Conservation (phyloP, 2,329 filamentous ascomycete genomes). For the Lasiodiplodia theobromae region DNA sequence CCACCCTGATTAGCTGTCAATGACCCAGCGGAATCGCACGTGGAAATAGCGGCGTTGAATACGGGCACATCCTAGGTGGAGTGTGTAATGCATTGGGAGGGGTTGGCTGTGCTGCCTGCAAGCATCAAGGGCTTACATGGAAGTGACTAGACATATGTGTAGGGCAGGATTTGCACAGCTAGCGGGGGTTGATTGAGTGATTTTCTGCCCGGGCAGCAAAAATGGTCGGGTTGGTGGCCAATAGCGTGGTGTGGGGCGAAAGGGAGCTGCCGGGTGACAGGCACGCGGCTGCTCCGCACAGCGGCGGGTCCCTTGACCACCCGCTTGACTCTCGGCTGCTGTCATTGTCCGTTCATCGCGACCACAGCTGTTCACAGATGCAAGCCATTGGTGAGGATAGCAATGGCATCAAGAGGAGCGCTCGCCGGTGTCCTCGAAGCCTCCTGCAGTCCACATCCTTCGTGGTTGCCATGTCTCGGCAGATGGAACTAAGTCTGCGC, state of each 20-base stretch:
- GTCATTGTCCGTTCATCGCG: not conserved
- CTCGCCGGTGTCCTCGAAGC: not conserved
- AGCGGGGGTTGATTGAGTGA: slow-evolving; percentile 1
- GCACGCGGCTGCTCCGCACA: not conserved
- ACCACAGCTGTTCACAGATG: not conserved
- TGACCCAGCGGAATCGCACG: not conserved
- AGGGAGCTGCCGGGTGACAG: not conserved
- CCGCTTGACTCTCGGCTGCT: not conserved
- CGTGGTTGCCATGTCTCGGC: not conserved
- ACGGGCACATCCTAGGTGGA: too few relatives aligned
- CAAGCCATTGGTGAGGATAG: not conserved
- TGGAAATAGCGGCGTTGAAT: not conserved
- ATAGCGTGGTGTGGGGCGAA: not conserved
- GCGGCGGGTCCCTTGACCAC: not conserved
- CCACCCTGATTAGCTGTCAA: not conserved
- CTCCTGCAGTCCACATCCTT: not conserved
- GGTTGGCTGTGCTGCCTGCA: not conserved
- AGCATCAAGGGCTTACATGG: not conserved
- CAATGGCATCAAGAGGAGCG: not conserved
- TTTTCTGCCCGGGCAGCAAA: slow-evolving; percentile 26
- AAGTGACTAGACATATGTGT: not conserved
- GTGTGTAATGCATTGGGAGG: not conserved
- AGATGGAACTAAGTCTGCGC: not conserved
- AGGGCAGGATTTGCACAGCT: not conserved
- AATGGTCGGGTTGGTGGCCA: slow-evolving; percentile 18